A percentile compares a stretch with the other conserved stretches of the same genome.
Evolutionary conservation across 75 land plant genomes (phyloP).

Genomic region (Gnetum montanum): DNA sequence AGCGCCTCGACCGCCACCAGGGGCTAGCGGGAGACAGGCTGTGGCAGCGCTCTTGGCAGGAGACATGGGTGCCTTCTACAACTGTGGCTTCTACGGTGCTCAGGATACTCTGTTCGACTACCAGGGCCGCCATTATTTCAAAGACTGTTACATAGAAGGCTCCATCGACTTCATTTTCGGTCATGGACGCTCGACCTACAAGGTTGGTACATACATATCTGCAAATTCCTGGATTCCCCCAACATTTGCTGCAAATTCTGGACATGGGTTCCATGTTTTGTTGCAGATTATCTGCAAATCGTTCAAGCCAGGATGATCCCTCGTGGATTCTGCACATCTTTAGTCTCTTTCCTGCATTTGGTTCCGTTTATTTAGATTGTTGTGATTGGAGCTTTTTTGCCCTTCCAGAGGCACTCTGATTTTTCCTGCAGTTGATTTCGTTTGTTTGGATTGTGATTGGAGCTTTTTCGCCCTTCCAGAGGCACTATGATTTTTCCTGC

Average conservation of each 20-base stretch:
- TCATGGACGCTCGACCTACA: conserved; percentile 58
- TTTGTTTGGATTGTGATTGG: too few species aligned
- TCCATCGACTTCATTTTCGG: conserved; percentile 88
- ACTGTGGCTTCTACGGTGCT: conserved; percentile 72
- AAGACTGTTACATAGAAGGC: conserved; percentile 78
- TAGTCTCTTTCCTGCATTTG: too few species aligned
- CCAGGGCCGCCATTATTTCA: conserved; percentile 73
- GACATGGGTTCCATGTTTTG: not conserved
- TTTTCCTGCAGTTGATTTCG: too few species aligned
- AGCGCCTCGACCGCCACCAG: conserved; percentile 41
- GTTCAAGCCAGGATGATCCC: not conserved
- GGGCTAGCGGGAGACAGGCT: conserved; percentile 43
- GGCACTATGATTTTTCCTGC: too few species aligned
- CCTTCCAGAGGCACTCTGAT: too few species aligned
- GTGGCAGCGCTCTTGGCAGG: conserved; percentile 69
- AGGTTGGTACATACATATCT: conserved; percentile 44
- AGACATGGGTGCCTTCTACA: conserved; percentile 77
- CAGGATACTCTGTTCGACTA: conserved; percentile 84
- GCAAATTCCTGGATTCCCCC: not conserved
- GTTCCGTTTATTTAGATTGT: too few species aligned
- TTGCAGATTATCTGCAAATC: not conserved
- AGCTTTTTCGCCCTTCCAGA: too few species aligned
- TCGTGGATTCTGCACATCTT: too few species aligned
- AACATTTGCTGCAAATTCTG: not conserved
- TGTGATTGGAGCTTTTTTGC: too few species aligned